Conservation (phyloP, 257 asterid species). For the Solanum dulcamara region DNA sequence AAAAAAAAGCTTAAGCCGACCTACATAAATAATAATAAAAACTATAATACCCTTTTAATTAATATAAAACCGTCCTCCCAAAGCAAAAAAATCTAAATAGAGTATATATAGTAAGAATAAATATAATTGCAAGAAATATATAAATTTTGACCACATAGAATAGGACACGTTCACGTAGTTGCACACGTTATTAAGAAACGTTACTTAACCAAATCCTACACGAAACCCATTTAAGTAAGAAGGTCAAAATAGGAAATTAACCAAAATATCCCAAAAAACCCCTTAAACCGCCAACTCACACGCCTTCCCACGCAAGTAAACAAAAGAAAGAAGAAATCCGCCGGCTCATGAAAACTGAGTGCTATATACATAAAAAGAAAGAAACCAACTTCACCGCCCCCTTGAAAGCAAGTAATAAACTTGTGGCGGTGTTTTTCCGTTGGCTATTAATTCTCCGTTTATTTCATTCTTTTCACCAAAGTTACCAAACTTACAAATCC, state of each 20-base stretch:
- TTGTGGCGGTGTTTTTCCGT: conserved; percentile 1
- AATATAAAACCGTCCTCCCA: neutral
- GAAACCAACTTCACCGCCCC: neutral
- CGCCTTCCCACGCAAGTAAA: conserved; percentile 1
- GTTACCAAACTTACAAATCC: neutral
- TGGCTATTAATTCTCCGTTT: neutral
- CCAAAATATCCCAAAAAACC: neutral
- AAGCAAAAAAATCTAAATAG: neutral
- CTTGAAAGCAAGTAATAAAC: neutral
- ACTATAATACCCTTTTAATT: neutral
- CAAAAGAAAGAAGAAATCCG: neutral
- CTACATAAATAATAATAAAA: neutral
- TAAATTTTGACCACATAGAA: neutral
- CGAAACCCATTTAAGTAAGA: neutral
- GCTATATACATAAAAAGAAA: neutral
- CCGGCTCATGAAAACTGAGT: neutral
- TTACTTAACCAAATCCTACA: neutral
- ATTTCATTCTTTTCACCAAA: neutral
- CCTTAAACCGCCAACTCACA: neutral
- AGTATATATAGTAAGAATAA: neutral
- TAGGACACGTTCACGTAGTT: neutral
- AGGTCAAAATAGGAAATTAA: neutral
- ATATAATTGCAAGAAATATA: neutral
- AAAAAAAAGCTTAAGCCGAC: neutral
- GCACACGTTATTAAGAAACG: neutral